Conservation (phyloP, 2,329 filamentous ascomycete genomes). For the Nectriaceae sp. region DNA sequence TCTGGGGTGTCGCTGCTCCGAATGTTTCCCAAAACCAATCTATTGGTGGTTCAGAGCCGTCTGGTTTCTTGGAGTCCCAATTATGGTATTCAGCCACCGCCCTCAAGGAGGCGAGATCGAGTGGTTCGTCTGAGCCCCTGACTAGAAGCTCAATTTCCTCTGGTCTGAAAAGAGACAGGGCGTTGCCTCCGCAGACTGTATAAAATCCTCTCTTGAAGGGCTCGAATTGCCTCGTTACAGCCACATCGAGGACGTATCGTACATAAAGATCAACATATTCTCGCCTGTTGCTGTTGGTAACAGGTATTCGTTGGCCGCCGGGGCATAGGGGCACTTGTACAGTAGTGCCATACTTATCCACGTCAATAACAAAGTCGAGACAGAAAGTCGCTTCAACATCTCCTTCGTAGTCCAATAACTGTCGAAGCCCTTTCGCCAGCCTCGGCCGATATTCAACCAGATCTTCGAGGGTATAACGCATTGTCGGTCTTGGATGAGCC, state of each 20-base stretch:
- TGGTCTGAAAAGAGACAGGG: slow-evolving; percentile 81
- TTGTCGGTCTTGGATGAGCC: slow-evolving; percentile 58
- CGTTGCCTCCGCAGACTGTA: slow-evolving; percentile 86
- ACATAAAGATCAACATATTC: slow-evolving; percentile 90
- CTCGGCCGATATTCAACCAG: slow-evolving; percentile 78
- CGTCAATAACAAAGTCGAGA: slow-evolving; percentile 76
- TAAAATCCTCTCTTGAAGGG: slow-evolving; percentile 95
- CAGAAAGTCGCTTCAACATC: slow-evolving; percentile 80
- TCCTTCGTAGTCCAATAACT: slow-evolving; percentile 80
- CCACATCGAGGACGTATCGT: slow-evolving; percentile 74
- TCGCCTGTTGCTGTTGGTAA: slow-evolving; percentile 80
- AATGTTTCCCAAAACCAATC: slow-evolving; percentile 91
- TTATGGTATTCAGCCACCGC: slow-evolving; percentile 82
- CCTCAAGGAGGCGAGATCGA: slow-evolving; percentile 75
- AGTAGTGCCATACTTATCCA: slow-evolving; percentile 74
- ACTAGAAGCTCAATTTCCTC: slow-evolving; percentile 91
- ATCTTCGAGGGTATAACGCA: slow-evolving; percentile 79
- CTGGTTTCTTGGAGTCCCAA: slow-evolving; percentile 63
- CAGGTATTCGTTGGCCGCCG: slow-evolving; percentile 71
- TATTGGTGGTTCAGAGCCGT: slow-evolving; percentile 66
- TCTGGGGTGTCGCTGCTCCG: slow-evolving; percentile 59
- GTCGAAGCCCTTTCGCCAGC: slow-evolving; percentile 72
- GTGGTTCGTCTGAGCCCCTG: slow-evolving; percentile 78
- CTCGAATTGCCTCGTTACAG: slow-evolving; percentile 82
- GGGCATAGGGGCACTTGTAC: slow-evolving; percentile 70